A percentile compares a stretch with the other conserved stretches of the same genome.
Evolutionary conservation across 129 eudicot genomes (phyloP).

Genomic region (Pseudognaphalium luteoalbum): DNA sequence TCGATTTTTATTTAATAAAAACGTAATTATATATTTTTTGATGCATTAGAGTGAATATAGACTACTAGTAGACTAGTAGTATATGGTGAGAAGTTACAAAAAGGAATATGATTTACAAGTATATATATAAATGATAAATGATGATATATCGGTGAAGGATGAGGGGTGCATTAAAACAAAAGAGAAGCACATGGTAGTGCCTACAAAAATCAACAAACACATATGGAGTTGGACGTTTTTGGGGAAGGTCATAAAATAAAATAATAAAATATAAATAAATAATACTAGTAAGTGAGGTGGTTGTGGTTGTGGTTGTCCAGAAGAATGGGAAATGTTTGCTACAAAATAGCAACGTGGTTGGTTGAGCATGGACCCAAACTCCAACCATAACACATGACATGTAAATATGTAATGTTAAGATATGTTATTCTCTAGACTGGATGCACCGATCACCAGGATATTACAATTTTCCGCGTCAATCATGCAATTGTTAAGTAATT

Average conservation of each 20-base stretch:
- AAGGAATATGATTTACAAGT: background rate
- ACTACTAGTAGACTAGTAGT: too few species aligned
- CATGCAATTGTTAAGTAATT: constrained; percentile 1
- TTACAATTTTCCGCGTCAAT: constrained; percentile 31
- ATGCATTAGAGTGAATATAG: too few species aligned
- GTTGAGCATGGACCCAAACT: constrained; percentile 19
- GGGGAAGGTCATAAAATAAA: constrained; percentile 4
- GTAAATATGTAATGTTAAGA: too few species aligned
- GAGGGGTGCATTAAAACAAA: background rate
- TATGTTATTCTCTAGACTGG: background rate
- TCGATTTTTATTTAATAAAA: too few species aligned
- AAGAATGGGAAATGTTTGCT: background rate
- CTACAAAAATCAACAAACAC: background rate
- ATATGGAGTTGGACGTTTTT: background rate
- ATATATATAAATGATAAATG: background rate
- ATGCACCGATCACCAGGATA: background rate
- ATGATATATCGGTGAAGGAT: background rate
- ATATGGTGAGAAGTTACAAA: background rate
- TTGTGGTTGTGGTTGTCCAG: constrained; percentile 5
- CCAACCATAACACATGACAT: constrained; percentile 1
- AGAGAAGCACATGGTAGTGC: constrained; percentile 6
- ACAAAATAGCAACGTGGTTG: constrained; percentile 23
- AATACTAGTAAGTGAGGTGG: background rate
- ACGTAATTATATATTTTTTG: too few species aligned
- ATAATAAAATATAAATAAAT: background rate